phyloP scores from a whole-genome alignment of 768 basidiomycete genomes.

The Boletus coccyginus region DNA sequence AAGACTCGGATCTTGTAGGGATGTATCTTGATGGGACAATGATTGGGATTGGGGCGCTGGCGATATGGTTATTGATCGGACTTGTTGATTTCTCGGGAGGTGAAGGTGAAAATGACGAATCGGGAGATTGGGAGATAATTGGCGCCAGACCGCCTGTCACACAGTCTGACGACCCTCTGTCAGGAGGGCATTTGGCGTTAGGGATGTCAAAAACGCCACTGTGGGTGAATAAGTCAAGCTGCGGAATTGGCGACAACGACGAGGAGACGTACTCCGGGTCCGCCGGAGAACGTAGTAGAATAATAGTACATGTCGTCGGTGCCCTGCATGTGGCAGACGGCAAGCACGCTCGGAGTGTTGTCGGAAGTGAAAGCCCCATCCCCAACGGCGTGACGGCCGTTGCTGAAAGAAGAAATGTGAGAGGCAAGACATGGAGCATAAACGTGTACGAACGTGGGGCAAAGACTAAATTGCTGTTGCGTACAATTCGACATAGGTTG shows the following conservation, averaged over 20 bases:
- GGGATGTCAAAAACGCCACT: slow-evolving; percentile 98
- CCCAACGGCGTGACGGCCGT: slow-evolving; percentile 95
- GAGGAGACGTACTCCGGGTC: slow-evolving; percentile 67
- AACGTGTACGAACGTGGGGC: slow-evolving; percentile 73
- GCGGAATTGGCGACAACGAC: not conserved
- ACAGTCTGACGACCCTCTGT: slow-evolving; percentile 92
- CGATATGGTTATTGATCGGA: slow-evolving; percentile 16
- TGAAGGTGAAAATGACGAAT: slow-evolving; percentile 32
- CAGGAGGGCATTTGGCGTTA: slow-evolving; percentile 90
- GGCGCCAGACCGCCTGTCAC: slow-evolving; percentile 92
- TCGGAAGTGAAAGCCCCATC: slow-evolving; percentile 89
- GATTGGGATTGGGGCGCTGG: slow-evolving; percentile 24
- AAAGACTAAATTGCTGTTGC: slow-evolving; percentile 86
- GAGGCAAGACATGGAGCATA: not conserved
- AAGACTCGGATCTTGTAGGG: slow-evolving; percentile 38
- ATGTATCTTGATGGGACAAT: slow-evolving; percentile 42
- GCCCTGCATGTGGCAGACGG: slow-evolving; percentile 83
- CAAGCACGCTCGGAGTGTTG: slow-evolving; percentile 76
- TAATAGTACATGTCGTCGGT: slow-evolving; percentile 84
- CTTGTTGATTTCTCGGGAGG: slow-evolving; percentile 20
- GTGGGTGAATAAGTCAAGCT: slow-evolving; percentile 8
- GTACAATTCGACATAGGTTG: slow-evolving; percentile 68
- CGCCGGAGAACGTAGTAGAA: slow-evolving; percentile 92
- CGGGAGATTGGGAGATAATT: slow-evolving; percentile 45
- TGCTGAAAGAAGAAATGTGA: slow-evolving; percentile 48